Conservation (phyloP, 371 early-diverging fungal genomes). For the Syncephalastrum sp. region DNA sequence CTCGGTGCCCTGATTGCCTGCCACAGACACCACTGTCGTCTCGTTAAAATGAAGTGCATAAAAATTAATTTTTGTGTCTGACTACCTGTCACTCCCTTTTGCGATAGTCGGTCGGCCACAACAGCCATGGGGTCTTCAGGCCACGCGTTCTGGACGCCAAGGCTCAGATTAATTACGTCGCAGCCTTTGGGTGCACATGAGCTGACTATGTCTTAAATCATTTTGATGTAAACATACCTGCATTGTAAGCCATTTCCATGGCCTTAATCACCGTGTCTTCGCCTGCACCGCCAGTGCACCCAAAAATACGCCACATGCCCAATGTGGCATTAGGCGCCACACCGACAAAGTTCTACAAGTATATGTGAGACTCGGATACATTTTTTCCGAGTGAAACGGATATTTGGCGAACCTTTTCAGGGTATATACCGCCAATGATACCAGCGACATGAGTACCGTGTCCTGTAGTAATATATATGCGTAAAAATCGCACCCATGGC, state of each 20-base stretch:
- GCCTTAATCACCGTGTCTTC: slow-evolving; percentile 60
- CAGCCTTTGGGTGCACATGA: slow-evolving; percentile 14
- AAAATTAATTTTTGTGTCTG: background rate
- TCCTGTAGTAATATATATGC: slow-evolving; percentile 10
- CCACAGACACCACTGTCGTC: slow-evolving; percentile 47
- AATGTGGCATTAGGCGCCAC: slow-evolving; percentile 58
- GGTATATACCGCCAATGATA: slow-evolving; percentile 55
- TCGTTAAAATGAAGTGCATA: background rate
- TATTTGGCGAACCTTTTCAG: slow-evolving; percentile 14
- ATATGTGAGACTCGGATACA: background rate
- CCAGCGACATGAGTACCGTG: slow-evolving; percentile 64
- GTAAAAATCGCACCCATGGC: too few species aligned
- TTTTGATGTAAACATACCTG: slow-evolving; percentile 29
- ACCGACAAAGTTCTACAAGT: slow-evolving; percentile 31
- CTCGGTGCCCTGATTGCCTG: slow-evolving; percentile 55
- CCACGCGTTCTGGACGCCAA: slow-evolving; percentile 30
- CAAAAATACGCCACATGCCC: slow-evolving; percentile 59
- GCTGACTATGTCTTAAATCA: background rate
- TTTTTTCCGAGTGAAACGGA: too few species aligned
- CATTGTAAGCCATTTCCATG: slow-evolving; percentile 46
- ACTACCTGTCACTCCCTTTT: slow-evolving; percentile 26
- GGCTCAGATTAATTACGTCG: slow-evolving; percentile 26
- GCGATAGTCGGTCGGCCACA: slow-evolving; percentile 28
- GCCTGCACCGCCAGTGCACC: slow-evolving; percentile 55
- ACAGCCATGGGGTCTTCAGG: slow-evolving; percentile 38